Base-by-base conservation (phyloP, 129 eudicot genomes). In the Saussurea involucrata region DNA sequence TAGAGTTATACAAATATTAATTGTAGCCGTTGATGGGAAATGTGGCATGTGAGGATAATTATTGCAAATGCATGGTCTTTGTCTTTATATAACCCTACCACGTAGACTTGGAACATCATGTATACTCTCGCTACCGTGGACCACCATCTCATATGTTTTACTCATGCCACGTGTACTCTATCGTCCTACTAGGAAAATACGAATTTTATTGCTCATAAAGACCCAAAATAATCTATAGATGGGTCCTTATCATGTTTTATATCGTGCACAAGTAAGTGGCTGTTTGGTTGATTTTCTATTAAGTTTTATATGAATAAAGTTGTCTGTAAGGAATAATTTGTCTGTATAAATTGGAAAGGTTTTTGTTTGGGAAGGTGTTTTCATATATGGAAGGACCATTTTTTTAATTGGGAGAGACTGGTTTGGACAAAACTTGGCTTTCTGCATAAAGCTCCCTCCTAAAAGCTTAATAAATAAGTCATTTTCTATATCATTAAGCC, bases 1-100 rank as follows among this genome's bases (percentile, higher is more conserved):
- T n/a, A n/a, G n/a, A n/a, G n/a, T n/a, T n/a, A n/a, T n/a, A n/a
- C n/a, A 53, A 53, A n/a, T n/a, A 53, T 53, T 53, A 44, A 44
- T 44, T 44, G 66, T 66, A 68, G 75, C 75, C 81, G 81, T 77
- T 77, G 24, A 63, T 78, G 11, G 42, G 57, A 33, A 71, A 66
- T 64, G 83, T 24, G 33, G 78, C 83, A 79, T 79, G 83, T 79
- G 83, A 73, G 68, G 24, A 31, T 79, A 72, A 79, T 79, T 63
- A 79, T 72, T 72, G 61, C 60, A 58, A 79, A 65, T 79, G 78
- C 73, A 64, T 46, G 78, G 78, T 79, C 74, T 72, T 71, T 65
- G 83, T 79, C 78, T 72, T 63, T 63, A 22, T 55, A 65, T 79
- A 79, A 63, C 78, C 82, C 83, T 72, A 79, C 78, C 78, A 71